A percentile compares a stretch with the other conserved stretches of the same genome.
Evolutionary conservation across 2,329 filamentous ascomycete genomes (phyloP).

Genomic region (Ceratocystis ficicola): DNA sequence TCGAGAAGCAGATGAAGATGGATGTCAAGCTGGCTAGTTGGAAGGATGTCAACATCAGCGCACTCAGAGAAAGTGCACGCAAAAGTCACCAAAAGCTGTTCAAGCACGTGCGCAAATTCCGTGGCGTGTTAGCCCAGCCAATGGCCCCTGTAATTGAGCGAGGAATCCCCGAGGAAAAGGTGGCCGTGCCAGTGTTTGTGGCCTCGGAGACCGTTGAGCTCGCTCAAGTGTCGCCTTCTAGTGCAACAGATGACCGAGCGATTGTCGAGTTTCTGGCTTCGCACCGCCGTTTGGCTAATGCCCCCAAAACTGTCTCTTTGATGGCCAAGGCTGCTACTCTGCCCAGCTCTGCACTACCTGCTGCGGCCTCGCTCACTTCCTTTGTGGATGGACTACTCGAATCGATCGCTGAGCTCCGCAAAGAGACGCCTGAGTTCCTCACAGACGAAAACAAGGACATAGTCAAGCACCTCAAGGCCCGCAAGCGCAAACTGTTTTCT

Average conservation of each 20-base stretch:
- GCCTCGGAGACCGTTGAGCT: constrained; percentile 16
- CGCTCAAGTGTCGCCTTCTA: neutral
- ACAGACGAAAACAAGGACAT: constrained; percentile 76
- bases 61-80: constrained; percentile 75
- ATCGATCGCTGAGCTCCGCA: constrained; percentile 58
- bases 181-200: constrained; percentile 22
- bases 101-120: constrained; percentile 81
- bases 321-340: constrained; percentile 55
- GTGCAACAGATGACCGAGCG: constrained; percentile 10
- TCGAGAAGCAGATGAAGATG: constrained; percentile 91
- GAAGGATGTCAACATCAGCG: constrained; percentile 94
- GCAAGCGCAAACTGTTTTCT: constrained; percentile 81
- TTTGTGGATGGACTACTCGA: constrained; percentile 54
- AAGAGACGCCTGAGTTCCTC: constrained; percentile 67
- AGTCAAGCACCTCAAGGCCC: constrained; percentile 78
- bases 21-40: constrained; percentile 89
- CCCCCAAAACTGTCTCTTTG: constrained; percentile 55
- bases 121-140: constrained; percentile 62
- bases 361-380: constrained; percentile 47
- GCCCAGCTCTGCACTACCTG: constrained; percentile 41
- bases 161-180: constrained; percentile 44
- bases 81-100: constrained; percentile 88
- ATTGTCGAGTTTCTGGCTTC: constrained; percentile 27
- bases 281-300: constrained; percentile 58
- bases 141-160: constrained; percentile 52